phyloP scores from a whole-genome alignment of 208 protist species.

The Leishmania turanica region DNA sequence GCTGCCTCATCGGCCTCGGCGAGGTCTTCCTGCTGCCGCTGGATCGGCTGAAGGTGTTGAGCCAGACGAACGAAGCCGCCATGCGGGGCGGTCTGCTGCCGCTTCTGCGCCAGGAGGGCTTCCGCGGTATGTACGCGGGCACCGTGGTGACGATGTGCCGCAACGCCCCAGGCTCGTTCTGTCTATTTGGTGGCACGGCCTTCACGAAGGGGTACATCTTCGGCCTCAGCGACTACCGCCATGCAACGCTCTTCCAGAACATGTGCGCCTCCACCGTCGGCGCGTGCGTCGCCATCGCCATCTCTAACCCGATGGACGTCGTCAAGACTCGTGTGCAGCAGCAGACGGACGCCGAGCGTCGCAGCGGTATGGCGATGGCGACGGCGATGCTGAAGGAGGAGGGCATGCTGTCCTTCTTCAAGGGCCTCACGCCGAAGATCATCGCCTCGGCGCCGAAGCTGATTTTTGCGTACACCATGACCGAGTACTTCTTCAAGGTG shows the following conservation, averaged over 20 bases:
- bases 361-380: constrained; percentile 48
- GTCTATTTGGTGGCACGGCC: constrained; percentile 88
- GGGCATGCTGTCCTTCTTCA: constrained; percentile 84
- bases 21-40: constrained; percentile 91
- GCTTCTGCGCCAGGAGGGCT: constrained; percentile 77
- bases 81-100: constrained; percentile 63
- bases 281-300: constrained; percentile 77
- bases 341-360: constrained; percentile 49
- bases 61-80: constrained; percentile 88
- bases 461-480: constrained; percentile 89
- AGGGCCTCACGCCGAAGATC: constrained; percentile 91
- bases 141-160: constrained; percentile 84
- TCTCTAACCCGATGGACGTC: constrained; percentile 94
- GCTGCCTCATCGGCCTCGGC: constrained; percentile 85
- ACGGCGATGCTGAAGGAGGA: constrained; percentile 76
- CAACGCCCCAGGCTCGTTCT: constrained; percentile 92
- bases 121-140: constrained; percentile 87
- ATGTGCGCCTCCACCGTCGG: constrained; percentile 83
- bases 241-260: constrained; percentile 87
- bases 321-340: constrained; percentile 94
- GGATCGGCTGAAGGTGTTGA: constrained; percentile 91
- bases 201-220: constrained; percentile 90
- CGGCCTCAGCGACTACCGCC: constrained; percentile 72
- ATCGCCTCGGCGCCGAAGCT: constrained; percentile 81
- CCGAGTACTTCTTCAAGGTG: constrained; percentile 69